Percentiles rank a stretch among this genome's conserved stretches.
Evolutionary conservation across 2,329 filamentous ascomycete genomes (phyloP).

Genomic region (Torrubiella hemipterigena): DNA sequence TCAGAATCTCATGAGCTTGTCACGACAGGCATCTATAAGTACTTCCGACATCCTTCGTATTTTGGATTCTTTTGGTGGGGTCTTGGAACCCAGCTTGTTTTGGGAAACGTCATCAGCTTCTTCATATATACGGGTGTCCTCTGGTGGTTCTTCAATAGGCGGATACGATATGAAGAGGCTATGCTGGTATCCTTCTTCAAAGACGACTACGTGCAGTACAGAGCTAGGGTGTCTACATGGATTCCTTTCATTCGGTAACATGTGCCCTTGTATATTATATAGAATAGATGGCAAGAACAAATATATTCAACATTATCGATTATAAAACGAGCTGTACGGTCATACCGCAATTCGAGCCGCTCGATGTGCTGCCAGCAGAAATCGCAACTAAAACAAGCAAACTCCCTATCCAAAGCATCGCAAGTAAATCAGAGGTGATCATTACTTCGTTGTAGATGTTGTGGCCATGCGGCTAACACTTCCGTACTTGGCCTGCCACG

Average conservation of each 20-base stretch:
- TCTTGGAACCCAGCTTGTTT: conserved; percentile 79
- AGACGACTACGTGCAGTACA: conserved; percentile 66
- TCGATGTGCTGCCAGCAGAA: no score
- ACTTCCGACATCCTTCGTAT: conserved; percentile 78
- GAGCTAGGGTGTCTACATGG: conserved; percentile 56
- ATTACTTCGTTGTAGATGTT: no score
- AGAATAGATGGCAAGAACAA: conserved; percentile 8
- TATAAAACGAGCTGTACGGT: no score
- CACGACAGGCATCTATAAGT: conserved; percentile 65
- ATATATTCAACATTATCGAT: no score
- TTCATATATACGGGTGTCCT: conserved; percentile 61
- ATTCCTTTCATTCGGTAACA: conserved; percentile 84
- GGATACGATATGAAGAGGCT: conserved; percentile 70
- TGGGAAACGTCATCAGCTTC: conserved; percentile 76
- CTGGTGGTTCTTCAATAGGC: conserved; percentile 70
- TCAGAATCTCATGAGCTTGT: conserved; percentile 66
- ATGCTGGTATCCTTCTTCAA: conserved; percentile 74
- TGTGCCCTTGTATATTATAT: no score
- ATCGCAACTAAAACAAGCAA: no score
- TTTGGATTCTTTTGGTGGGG: conserved; percentile 99
- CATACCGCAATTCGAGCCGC: no score
- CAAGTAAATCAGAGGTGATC: background rate
- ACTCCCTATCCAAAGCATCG: conserved; percentile 1
- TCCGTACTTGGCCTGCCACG: conserved; percentile 96
- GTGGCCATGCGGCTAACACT: conserved; percentile 66